Base-by-base conservation (phyloP, 345 rosid species). In the Eucalyptus sideroxylon region DNA sequence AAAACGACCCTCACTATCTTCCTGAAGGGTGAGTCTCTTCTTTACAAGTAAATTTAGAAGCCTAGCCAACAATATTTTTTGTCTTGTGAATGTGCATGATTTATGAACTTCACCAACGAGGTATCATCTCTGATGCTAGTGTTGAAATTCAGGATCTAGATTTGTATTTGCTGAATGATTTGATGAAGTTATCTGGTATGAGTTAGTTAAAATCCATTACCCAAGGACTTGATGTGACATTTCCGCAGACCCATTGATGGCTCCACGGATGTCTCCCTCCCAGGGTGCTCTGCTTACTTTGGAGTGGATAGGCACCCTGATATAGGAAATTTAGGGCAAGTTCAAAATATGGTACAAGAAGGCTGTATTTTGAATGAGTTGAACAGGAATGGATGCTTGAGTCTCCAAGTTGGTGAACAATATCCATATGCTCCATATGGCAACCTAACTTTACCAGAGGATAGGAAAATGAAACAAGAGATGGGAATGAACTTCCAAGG, bases 401-500 rank as follows among this genome's bases (percentile, higher is more conserved):
- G 89, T 87, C 91, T 93, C 88, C 96, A 94, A 86, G 91, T 92
- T 6, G 93, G 94, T 23, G 97, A 96, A 21, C 95, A 95, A 87
- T 94, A 93, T 91, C 89, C 94, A 8, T 95, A 90, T 88, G 89
- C 92, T 44, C 91, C 93, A 16, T 94, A 88, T 67, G 45, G 91
- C 87, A 89, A 89, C 90, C 89, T 91, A 55, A 88, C 86, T 91
- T 89, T 95, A 91, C 92, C 93, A 40, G 96, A 95, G n/a, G 92
- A 92, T 82, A 92, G 92, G 91, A 95, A 93, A 89, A 83, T 93
- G 80, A 91, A 93, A 91, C 92, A 90, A 34, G 95, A 93, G 27
- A 92, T 92, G 93, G 96, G 93, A 89, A 91, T 93, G 90, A 95
- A 93, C 92, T 88, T 93, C 80, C 97, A 92, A 91, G 95, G 91